phyloP scores from a whole-genome alignment of 768 basidiomycete genomes.

The Dictyophora rubrovolvata region DNA sequence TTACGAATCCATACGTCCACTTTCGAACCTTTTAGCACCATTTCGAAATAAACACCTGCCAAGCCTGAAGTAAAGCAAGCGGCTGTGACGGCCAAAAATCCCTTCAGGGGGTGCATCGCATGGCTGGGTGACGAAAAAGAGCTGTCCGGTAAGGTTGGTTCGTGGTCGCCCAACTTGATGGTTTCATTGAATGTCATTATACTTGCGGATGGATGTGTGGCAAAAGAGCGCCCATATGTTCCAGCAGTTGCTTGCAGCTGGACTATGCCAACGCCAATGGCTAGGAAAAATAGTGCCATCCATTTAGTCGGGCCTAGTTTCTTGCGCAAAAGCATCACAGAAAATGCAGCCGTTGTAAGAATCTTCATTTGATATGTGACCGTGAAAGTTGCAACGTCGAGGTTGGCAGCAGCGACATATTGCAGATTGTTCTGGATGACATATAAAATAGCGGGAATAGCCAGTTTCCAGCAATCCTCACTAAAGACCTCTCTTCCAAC shows the following conservation, averaged over 20 bases:
- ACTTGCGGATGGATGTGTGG: conserved; percentile 15
- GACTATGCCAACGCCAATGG: conserved; percentile 32
- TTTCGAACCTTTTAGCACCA: conserved; percentile 35
- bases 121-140: conserved; percentile 9
- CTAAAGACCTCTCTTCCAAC: conserved; percentile 27
- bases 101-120: conserved; percentile 32
- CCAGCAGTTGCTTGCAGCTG: conserved; percentile 30
- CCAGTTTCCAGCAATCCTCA: conserved; percentile 40
- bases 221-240: neutral
- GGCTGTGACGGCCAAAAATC: conserved; percentile 35
- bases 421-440: conserved; percentile 39
- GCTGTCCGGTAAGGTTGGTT: neutral
- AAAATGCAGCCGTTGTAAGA: conserved; percentile 33
- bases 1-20: conserved; percentile 42
- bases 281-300: conserved; percentile 31
- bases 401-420: conserved; percentile 40
- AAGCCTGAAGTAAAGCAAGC: conserved; percentile 42
- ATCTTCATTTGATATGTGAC: conserved; percentile 41
- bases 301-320: conserved; percentile 27
- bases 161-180: neutral
- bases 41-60: conserved; percentile 44
- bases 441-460: conserved; percentile 43
- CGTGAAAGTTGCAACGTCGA: conserved; percentile 43
- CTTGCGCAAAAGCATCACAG: conserved; percentile 28
- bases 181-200: conserved; percentile 2